A percentile compares a stretch with the other conserved stretches of the same genome.
Conservation (phyloP, 2,329 filamentous ascomycete species). For the Lachnellula occidentalis region DNA sequence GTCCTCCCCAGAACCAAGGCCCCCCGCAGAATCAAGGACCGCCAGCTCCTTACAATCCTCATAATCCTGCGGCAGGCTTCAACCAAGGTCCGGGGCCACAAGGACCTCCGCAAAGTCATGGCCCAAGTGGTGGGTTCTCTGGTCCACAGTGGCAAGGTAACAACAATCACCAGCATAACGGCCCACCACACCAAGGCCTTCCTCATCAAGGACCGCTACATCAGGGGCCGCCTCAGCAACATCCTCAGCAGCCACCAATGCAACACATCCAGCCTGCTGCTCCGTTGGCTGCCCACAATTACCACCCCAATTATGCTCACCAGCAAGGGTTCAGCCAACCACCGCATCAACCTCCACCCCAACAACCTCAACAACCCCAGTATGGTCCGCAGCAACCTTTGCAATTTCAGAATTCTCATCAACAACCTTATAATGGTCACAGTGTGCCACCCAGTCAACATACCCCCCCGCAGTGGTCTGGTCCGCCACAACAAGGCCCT, state of each 20-base stretch:
- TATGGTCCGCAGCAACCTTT: conserved; percentile 33
- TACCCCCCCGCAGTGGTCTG: conserved; percentile 26
- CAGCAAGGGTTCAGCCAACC: conserved; percentile 44
- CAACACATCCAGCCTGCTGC: conserved; percentile 31
- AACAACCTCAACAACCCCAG: conserved; percentile 35
- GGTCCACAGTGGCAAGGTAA: conserved; percentile 27
- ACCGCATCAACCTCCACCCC: conserved; percentile 39
- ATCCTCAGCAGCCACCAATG: conserved; percentile 30
- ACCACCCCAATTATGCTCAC: conserved; percentile 54
- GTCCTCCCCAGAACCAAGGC: conserved; percentile 13
- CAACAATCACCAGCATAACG: conserved; percentile 20
- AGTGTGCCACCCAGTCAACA: conserved; percentile 30
- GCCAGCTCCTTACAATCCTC: conserved; percentile 26
- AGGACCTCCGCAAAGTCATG: conserved; percentile 14
- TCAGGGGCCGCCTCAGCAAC: conserved; percentile 22
- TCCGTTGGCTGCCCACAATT: conserved; percentile 48
- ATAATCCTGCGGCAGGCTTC: conserved; percentile 29
- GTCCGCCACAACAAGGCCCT: conserved; percentile 28
- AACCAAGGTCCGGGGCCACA: conserved; percentile 29
- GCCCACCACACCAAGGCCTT: conserved; percentile 5
- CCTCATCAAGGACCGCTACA: conserved; percentile 22
- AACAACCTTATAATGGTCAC: conserved; percentile 31
- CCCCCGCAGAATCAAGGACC: not conserved
- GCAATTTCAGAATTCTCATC: conserved; percentile 25
- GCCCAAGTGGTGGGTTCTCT: conserved; percentile 16